Evolutionary conservation across 2,329 filamentous ascomycete genomes (phyloP).

Genomic region (Ploettnerulaceae sp.): DNA sequence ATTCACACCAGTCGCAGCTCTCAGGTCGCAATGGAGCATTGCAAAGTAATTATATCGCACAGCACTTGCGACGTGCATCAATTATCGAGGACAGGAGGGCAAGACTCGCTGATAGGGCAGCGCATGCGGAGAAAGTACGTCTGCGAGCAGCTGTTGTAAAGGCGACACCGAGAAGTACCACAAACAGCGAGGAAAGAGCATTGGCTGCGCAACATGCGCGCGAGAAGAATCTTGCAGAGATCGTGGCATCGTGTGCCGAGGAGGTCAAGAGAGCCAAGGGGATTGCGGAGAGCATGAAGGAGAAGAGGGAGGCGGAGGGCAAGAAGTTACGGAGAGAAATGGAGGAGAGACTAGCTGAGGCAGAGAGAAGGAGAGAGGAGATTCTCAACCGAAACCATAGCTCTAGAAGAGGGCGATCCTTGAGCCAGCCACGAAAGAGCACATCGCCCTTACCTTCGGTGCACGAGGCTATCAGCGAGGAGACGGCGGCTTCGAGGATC

Average conservation of each 20-base stretch:
- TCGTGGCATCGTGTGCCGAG: constrained; percentile 74
- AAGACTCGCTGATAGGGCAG: constrained; percentile 71
- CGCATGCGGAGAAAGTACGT: constrained; percentile 79
- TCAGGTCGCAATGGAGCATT: constrained; percentile 46
- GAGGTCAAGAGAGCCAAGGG: constrained; percentile 80
- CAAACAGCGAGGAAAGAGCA: constrained; percentile 69
- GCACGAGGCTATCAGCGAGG: constrained; percentile 47
- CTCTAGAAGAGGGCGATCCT: constrained; percentile 48
- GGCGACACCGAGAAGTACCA: constrained; percentile 58
- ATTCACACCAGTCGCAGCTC: constrained; percentile 40
- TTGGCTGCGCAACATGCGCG: constrained; percentile 72
- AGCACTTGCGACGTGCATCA: constrained; percentile 72
- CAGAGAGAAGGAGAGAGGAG: constrained; percentile 65
- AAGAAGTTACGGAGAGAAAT: constrained; percentile 66
- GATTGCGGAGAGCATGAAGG: constrained; percentile 76
- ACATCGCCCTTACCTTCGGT: constrained; percentile 45
- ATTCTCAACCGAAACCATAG: constrained; percentile 50
- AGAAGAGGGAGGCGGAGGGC: constrained; percentile 71
- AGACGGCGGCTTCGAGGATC: constrained; percentile 60
- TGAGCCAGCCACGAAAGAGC: constrained; percentile 50
- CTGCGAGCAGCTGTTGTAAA: constrained; percentile 70
- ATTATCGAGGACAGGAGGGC: constrained; percentile 79
- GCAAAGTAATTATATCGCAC: constrained; percentile 73
- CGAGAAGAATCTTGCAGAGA: constrained; percentile 76
- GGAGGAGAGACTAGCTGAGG: constrained; percentile 75